Percentiles rank a stretch among this genome's conserved stretches.
Conservation (phyloP, 1,284 basidiomycete genomes). For the Kalmanozyma brasiliensis region DNA sequence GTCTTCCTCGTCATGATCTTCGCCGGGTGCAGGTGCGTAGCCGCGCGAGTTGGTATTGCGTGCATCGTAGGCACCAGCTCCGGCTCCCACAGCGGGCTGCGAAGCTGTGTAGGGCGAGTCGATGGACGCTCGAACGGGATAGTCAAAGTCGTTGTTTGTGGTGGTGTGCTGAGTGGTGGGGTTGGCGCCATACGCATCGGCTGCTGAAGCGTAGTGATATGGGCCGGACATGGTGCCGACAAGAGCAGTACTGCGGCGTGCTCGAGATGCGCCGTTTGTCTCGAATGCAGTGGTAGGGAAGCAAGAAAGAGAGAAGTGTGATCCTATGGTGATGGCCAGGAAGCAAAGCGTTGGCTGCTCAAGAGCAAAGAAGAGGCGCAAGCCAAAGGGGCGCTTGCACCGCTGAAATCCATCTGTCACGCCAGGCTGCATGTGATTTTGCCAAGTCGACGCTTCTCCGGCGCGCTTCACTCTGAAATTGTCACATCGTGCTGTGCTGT, state of each 20-base stretch:
- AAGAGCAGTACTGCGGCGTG: too few species aligned
- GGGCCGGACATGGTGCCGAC: slow-evolving; percentile 22
- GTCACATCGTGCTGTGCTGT: background rate
- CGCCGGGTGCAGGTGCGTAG: slow-evolving; percentile 26
- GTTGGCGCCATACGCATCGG: slow-evolving; percentile 33
- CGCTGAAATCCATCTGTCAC: too few species aligned
- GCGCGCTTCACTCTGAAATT: slow-evolving; percentile 2
- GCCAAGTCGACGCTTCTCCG: slow-evolving; percentile 19
- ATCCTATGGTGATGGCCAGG: too few species aligned
- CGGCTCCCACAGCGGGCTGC: slow-evolving; percentile 9
- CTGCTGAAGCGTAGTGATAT: slow-evolving; percentile 38
- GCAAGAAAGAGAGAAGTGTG: background rate
- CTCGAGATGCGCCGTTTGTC: background rate
- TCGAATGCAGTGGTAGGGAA: slow-evolving; percentile 1
- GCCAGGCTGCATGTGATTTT: slow-evolving; percentile 3
- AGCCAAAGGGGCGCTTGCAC: too few species aligned
- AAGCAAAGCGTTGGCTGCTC: background rate
- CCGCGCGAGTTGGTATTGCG: slow-evolving; percentile 30
- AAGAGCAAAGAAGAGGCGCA: background rate
- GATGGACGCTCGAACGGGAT: slow-evolving; percentile 32
- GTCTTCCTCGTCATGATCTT: slow-evolving; percentile 44
- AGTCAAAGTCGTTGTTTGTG: slow-evolving; percentile 18
- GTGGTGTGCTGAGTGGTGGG: background rate
- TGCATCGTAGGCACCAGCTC: slow-evolving; percentile 20
- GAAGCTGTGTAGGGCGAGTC: slow-evolving; percentile 12